A percentile compares a stretch with the other conserved stretches of the same genome.
These are phyloP conservation scores for Rhizopogon rudus DNA, from an alignment of 768 basidiomycete genomes.

Conservation along the genomic window DNA sequence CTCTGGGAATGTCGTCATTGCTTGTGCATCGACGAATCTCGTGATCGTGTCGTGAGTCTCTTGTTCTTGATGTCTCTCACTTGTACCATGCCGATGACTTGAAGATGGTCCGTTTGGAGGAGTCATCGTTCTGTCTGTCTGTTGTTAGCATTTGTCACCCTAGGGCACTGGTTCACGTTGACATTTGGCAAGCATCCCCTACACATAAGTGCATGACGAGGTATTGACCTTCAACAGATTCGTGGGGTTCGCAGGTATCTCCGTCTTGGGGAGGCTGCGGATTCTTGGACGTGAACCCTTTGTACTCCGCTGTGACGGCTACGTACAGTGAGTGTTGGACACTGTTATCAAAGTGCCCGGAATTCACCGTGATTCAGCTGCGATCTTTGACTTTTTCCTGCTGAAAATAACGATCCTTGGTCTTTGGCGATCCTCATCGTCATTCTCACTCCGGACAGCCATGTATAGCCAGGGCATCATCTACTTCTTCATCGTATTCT, in stretches of 20 bases:
- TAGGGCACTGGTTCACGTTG: constrained; percentile 20
- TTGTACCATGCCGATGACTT: neutral
- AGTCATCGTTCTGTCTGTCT: constrained; percentile 9
- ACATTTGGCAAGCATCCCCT: constrained; percentile 6
- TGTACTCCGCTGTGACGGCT: constrained; percentile 1
- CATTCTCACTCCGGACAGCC: constrained; percentile 8
- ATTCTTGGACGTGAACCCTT: neutral
- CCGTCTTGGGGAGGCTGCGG: constrained; percentile 2
- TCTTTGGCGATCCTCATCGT: constrained; percentile 8
- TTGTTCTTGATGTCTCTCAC: neutral
- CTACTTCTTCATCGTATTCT: constrained; percentile 14
- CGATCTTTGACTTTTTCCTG: constrained; percentile 15
- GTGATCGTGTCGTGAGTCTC: constrained; percentile 24
- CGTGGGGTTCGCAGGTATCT: constrained; percentile 5
- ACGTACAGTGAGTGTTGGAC: constrained; percentile 12
- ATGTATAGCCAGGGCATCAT: constrained; percentile 12
- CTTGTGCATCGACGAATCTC: constrained; percentile 18
- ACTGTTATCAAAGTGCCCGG: neutral
- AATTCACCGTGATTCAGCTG: constrained; percentile 7
- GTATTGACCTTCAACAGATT: constrained; percentile 8
- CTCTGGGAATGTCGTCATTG: constrained; percentile 10
- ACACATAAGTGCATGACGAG: neutral
- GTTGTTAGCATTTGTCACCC: constrained; percentile 6
- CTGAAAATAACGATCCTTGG: constrained; percentile 11
- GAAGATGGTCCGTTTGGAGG: constrained; percentile 26